Evolutionary conservation across 768 basidiomycete genomes (phyloP).

Genomic region (Tephrocybe rancida): DNA sequence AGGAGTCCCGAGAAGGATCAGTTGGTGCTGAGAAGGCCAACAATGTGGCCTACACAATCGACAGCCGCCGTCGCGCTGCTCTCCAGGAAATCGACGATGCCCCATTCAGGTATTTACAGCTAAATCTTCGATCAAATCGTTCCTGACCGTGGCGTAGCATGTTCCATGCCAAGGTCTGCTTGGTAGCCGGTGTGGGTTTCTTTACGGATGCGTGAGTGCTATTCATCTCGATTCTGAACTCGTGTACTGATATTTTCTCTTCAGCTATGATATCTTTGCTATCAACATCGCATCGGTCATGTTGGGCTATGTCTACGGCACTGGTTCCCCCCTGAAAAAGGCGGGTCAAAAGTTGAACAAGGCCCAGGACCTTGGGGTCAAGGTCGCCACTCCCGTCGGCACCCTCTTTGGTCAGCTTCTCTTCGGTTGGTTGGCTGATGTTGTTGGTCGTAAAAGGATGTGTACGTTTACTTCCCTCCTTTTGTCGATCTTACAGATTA

Average conservation of each 20-base stretch:
- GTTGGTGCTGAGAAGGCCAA: constrained; percentile 29
- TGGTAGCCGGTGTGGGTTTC: constrained; percentile 82
- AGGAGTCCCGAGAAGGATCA: constrained; percentile 36
- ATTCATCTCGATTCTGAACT: neutral
- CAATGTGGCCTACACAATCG: constrained; percentile 48
- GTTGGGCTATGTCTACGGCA: constrained; percentile 81
- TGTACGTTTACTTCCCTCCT: constrained; percentile 44
- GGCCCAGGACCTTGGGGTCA: constrained; percentile 77
- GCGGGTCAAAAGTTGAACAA: constrained; percentile 41
- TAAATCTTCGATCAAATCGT: constrained; percentile 1
- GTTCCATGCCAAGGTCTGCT: constrained; percentile 82
- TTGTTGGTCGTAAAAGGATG: constrained; percentile 78
- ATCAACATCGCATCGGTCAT: constrained; percentile 86
- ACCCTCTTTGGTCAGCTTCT: constrained; percentile 75
- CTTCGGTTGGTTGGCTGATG: constrained; percentile 82
- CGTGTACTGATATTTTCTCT: neutral
- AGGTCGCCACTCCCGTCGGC: constrained; percentile 77
- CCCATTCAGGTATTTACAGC: constrained; percentile 71
- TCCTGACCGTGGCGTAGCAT: constrained; percentile 44
- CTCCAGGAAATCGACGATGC: constrained; percentile 89
- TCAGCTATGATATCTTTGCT: constrained; percentile 83
- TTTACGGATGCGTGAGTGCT: constrained; percentile 78
- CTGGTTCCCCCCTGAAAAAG: constrained; percentile 14
- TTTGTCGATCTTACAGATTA: neutral
- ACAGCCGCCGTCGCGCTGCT: constrained; percentile 77